Base-by-base conservation (phyloP, 1,139 yeast species). In the Suhomyces wounanorum region DNA sequence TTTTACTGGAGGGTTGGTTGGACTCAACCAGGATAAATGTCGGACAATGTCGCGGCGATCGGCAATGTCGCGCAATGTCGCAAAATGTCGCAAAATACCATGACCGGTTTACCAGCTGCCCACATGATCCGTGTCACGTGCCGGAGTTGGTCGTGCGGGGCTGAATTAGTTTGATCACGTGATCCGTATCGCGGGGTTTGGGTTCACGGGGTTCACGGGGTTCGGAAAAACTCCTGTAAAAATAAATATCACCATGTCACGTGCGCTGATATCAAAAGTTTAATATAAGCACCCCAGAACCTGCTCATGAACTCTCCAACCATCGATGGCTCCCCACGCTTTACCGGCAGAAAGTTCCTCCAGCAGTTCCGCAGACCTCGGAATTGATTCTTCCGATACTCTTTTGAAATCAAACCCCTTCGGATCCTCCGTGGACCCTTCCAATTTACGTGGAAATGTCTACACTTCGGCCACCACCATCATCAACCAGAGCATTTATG, bases 391-490 rank as follows among this genome's bases (percentile, higher is more conserved):
- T 6, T 33, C 39, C 36, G 17, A 31, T 13, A 38, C 49, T 14
- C n/a, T 48, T 11, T 26, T 67, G 39, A 60, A 60, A 37, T 57
- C 64, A 25, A 70, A 66, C 54, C 88, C 89, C 9, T 85, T 84
- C 63, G 89, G 87, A 8, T 63, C 79, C 35, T 75, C 84, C 25
- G 74, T 79, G 35, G 88, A 84, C 63, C 87, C 89, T 13, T 66
- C 70, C 45, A 68, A 75, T 40, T 60, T 86, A 46, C 73, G 73
- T 49, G 82, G 81, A 36, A 69, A 81, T 14, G 73, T 70, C 44
- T 82, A 84, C 62, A 75, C 84, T 43, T 79, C 89, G n/a, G 83
- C 89, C n/a, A 76, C 77, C 58, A 76, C 83, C 47, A 72, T 88
- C 43, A 79, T 89, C 54, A 79, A 83, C 61, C 88, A 88, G 57